Base-by-base conservation (phyloP, 192 early-diverging fungal genomes). In the Podila epigama region DNA sequence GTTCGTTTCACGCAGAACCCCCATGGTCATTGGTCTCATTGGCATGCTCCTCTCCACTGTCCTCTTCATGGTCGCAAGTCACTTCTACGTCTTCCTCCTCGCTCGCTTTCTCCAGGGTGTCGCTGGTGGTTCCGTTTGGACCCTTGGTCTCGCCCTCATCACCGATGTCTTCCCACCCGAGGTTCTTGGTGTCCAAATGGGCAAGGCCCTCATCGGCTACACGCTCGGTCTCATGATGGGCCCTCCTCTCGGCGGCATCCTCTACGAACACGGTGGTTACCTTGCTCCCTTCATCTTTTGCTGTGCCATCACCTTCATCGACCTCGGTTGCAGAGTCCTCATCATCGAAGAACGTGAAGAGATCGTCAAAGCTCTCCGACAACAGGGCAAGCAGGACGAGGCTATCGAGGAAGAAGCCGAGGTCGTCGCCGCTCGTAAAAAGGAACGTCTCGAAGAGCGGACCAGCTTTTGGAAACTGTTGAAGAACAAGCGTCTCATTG, bases 41-140 rank as follows among this genome's bases (percentile, higher is more conserved):
- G 85, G 89, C 10, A 80, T 92, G 65, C 79, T 83, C 16, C 53
- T 88, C 5, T 88, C 91, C 4, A 89, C 90, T 7, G 51, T 89
- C 0, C 52, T 88, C 13, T 92, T 94, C 80, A 88, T 87, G 32
- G 29, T 89, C 39, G 81, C 90, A 8, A 82, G 82, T 58, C 84
- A 87, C 16, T 92, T 87, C 68, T 85, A 83, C 63, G 79, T 88
- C 60, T 83, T 94, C 3, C 68, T 92, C 1, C 16, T 89, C 3
- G 92, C 91, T 0, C 82, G 92, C 8, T 58, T 94, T 4, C 83
- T 87, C 0, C 91, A 92, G 60, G 92, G 92, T 42, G 70, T 90
- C 8, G 83, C 91, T 15, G 90, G 89, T 28, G 92, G 90, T 9
- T 88, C 89, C 5, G 86, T 87, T 11, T 92, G 91, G 90, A 86